Conservation (phyloP, 2,329 filamentous ascomycete species). For the Diaporthe capsici region DNA sequence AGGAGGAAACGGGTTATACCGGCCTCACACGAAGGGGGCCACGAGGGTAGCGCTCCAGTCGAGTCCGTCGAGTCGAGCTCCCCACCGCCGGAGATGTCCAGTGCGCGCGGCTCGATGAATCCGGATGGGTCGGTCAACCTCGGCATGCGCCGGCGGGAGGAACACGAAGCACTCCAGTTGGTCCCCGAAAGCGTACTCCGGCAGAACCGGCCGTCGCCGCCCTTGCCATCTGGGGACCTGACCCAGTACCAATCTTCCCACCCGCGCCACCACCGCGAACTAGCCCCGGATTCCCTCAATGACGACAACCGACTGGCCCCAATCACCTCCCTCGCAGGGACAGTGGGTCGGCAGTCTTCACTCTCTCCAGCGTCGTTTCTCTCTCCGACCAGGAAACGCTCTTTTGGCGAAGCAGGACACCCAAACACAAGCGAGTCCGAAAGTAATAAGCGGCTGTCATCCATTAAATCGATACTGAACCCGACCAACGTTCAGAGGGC, state of each 20-base stretch:
- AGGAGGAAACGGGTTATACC: conserved; percentile 94
- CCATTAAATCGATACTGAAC: conserved; percentile 83
- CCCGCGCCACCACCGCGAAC: conserved; percentile 54
- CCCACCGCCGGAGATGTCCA: conserved; percentile 49
- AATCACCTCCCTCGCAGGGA: conserved; percentile 61
- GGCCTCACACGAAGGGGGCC: conserved; percentile 66
- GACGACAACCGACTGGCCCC: conserved; percentile 73
- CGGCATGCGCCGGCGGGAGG: conserved; percentile 66
- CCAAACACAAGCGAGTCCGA: conserved; percentile 55
- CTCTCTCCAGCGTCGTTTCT: conserved; percentile 73
- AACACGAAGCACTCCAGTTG: conserved; percentile 61
- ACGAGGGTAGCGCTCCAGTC: conserved; percentile 58
- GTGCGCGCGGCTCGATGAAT: conserved; percentile 70
- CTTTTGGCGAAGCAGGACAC: conserved; percentile 72
- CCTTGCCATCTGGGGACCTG: conserved; percentile 61
- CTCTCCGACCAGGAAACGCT: conserved; percentile 74
- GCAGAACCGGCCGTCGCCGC: conserved; percentile 60
- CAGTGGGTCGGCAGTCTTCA: conserved; percentile 67
- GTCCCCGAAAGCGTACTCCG: conserved; percentile 61
- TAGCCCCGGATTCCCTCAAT: conserved; percentile 58
- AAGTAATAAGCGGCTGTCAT: conserved; percentile 75
- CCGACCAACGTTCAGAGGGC: conserved; percentile 53
- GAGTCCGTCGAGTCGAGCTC: conserved; percentile 63
- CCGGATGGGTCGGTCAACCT: conserved; percentile 76
- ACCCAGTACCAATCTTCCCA: conserved; percentile 66